These are phyloP conservation scores for Glonium stellatum DNA, from an alignment of 495 filamentous ascomycete genomes.

Conservation along the genomic window DNA sequence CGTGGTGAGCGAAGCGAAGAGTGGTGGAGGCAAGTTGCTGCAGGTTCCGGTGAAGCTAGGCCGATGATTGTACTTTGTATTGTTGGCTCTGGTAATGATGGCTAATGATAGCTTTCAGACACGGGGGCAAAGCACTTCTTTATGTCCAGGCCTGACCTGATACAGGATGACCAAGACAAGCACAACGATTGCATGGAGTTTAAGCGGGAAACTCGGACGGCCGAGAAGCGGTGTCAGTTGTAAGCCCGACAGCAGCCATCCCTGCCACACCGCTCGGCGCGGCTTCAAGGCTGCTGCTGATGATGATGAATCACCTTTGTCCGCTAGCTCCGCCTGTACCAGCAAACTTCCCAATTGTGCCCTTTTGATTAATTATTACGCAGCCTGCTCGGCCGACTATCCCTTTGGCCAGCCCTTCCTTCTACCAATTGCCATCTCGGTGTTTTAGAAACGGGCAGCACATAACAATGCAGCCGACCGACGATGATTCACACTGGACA, in stretches of 20 bases:
- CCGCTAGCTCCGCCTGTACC: background rate
- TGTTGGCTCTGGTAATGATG: background rate
- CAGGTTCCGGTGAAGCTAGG: background rate
- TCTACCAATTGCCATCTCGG: background rate
- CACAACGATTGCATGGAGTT: background rate
- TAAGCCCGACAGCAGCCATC: background rate
- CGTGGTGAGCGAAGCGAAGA: background rate
- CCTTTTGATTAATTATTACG: constrained; percentile 1
- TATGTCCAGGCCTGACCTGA: background rate
- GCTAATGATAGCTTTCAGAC: background rate
- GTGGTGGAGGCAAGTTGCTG: background rate
- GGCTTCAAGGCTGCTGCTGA: background rate
- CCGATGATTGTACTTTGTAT: background rate
- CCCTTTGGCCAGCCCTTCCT: background rate
- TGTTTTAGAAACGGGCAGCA: background rate
- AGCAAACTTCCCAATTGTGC: background rate
- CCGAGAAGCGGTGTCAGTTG: background rate
- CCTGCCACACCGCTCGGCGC: background rate
- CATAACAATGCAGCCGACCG: no score
- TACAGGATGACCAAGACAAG: background rate
- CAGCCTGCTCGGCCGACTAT: background rate
- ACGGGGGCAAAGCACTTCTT: background rate
- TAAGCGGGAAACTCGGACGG: background rate
- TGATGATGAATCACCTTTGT: background rate
- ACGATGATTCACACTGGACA: no score